Conservation (phyloP, 306 rosid species). For the Luffa acutangula region DNA sequence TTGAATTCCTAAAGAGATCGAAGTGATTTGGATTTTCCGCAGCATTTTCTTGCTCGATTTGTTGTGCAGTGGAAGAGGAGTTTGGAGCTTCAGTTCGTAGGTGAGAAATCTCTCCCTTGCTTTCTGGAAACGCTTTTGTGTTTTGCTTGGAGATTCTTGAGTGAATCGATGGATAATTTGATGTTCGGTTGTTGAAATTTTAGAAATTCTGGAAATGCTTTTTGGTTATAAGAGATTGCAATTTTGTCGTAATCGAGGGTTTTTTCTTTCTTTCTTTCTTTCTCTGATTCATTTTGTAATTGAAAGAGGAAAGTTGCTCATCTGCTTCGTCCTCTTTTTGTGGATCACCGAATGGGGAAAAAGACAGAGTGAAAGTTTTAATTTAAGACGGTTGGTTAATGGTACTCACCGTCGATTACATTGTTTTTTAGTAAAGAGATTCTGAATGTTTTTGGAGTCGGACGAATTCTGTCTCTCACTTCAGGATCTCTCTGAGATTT, state of each 20-base stretch:
- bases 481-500: not conserved
- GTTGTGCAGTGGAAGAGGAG: not conserved
- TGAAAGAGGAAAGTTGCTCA: not conserved
- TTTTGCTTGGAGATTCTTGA: not conserved
- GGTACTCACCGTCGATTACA: slow-evolving; percentile 4
- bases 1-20: not conserved
- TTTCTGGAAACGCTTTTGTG: not conserved
- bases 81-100: not conserved
- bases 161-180: not conserved
- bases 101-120: not conserved
- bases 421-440: slow-evolving; percentile 9
- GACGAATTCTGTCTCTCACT: not conserved
- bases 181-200: not conserved
- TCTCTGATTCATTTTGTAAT: not conserved
- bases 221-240: not conserved
- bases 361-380: not conserved
- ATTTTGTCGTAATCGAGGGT: not conserved
- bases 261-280: not conserved
- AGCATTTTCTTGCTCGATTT: not conserved
- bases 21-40: not conserved
- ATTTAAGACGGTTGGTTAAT: not conserved
- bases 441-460: not conserved
- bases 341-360: slow-evolving; percentile 5
- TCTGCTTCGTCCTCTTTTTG: not conserved
- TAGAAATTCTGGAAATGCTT: not conserved